Conservation (phyloP, 148 eudicot genomes). For the Bassia scoparia region DNA sequence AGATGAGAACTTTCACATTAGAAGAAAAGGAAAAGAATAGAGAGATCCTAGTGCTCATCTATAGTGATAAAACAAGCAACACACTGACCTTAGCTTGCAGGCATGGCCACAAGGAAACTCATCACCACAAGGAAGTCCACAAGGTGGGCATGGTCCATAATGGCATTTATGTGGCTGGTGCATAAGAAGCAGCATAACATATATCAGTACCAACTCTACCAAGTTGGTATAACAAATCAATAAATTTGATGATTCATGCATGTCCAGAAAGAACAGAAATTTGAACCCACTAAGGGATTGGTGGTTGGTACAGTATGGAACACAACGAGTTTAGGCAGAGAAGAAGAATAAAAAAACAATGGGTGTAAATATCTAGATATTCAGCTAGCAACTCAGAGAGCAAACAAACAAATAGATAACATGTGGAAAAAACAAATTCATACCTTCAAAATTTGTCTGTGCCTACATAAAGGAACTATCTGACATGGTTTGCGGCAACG, state of each 20-base stretch:
- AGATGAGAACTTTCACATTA: not conserved
- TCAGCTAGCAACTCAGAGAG: conserved; percentile 1
- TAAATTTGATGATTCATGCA: not conserved
- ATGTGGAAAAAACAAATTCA: conserved; percentile 4
- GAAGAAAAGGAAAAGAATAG: not conserved
- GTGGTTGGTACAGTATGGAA: too few species aligned
- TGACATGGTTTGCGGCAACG: conserved; percentile 76
- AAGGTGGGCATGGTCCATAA: conserved; percentile 95
- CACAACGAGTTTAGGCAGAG: too few species aligned
- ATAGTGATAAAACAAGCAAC: not conserved
- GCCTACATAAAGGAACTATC: conserved; percentile 73
- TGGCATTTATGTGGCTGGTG: conserved; percentile 89
- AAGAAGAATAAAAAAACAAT: not conserved
- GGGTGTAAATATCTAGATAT: too few species aligned
- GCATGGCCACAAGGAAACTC: conserved; percentile 78
- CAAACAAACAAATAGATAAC: not conserved
- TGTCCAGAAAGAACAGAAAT: not conserved
- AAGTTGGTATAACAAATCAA: not conserved
- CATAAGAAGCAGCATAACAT: not conserved
- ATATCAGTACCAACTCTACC: conserved; percentile 5
- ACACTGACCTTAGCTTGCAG: conserved; percentile 70
- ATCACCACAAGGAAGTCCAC: conserved; percentile 76
- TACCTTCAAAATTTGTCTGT: conserved; percentile 64
- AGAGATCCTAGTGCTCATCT: not conserved
- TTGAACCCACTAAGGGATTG: not conserved